Percentiles rank a stretch among this genome's conserved stretches.
Evolutionary conservation across 106 monocot species (phyloP).

Genomic region (Vanilla planifolia): DNA sequence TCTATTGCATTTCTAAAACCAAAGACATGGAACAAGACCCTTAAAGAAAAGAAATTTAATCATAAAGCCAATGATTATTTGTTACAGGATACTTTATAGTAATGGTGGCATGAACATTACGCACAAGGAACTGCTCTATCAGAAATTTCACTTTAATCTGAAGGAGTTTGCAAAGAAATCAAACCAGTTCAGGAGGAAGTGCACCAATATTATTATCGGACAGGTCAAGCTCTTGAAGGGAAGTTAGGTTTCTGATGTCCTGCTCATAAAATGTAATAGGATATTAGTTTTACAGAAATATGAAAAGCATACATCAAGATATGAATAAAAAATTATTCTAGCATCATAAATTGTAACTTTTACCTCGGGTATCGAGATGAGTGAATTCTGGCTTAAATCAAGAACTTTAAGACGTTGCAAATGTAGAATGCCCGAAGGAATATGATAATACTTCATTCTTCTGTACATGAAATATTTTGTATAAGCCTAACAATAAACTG

Average conservation of each 20-base stretch:
- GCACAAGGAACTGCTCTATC: background rate
- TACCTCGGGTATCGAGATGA: constrained; percentile 70
- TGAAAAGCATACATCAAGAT: background rate
- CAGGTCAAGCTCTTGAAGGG: constrained; percentile 69
- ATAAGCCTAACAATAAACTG: background rate
- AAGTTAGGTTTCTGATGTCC: constrained; percentile 69
- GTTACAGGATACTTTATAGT: no score
- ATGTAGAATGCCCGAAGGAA: constrained; percentile 52
- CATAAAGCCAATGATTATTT: no score
- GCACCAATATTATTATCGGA: constrained; percentile 73
- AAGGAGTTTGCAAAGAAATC: constrained; percentile 2
- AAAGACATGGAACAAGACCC: no score
- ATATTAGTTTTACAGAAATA: background rate
- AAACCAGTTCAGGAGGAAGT: constrained; percentile 88
- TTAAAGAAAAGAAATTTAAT: background rate
- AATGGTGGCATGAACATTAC: no score
- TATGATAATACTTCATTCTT: constrained; percentile 53
- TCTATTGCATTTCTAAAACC: no score
- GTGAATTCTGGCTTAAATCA: constrained; percentile 74
- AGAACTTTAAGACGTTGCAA: constrained; percentile 54
- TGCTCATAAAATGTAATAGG: constrained; percentile 14
- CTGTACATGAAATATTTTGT: constrained; percentile 33
- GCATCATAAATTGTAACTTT: background rate
- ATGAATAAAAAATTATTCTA: background rate
- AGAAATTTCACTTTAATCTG: background rate